Base-by-base conservation (phyloP, 805 yeast species). In the Candida pseudofarinosa region DNA sequence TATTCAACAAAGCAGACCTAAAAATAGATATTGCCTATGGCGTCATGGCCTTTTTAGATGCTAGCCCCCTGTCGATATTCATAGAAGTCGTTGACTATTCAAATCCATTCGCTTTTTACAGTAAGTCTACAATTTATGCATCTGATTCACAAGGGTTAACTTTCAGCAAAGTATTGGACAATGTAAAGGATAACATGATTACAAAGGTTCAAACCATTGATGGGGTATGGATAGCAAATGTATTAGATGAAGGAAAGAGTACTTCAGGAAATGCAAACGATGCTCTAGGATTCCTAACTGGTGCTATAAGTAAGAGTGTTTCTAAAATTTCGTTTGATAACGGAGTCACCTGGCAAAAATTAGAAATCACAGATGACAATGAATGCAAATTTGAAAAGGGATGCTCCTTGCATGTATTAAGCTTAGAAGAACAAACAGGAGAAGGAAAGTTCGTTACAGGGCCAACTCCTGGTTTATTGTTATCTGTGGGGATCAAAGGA, bases 171-270 rank as follows among this genome's bases (percentile, higher is more conserved):
- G 59, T 75, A n/a, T 54, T 78, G 23, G 71, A 69, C 8, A 59
- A 69, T 31, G 65, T 74, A 10, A 55, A 63, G 35, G 68, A 67
- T 17, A 78, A 76, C 6, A 58, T 68, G 36, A 64, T 72, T 19
- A 67, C 67, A 31, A 74, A 73, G 47, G 67, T 81, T 15, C 69
- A 73, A 45, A 69, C 67, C 15, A 67, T 80, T 19, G 86, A 82
- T 45, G 90, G 89, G 7, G 73, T 78, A 13, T 75, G 85, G 76
- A 53, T 84, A 37, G 74, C 79, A 7, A 76, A 76, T 51, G 57
- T 58, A 13, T 47, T 26, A 37, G 41, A 33, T 44, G 58, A 48
- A 52, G 56, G 39, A 14, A 41, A 34, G 42, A 5, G 42, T 13
- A 51, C 44, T 19, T 45, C 44, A 12, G 44, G 44, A 13, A 51